These are phyloP conservation scores for Penicillium desertorum DNA, from an alignment of 495 filamentous ascomycete species.

Conservation along the genomic window DNA sequence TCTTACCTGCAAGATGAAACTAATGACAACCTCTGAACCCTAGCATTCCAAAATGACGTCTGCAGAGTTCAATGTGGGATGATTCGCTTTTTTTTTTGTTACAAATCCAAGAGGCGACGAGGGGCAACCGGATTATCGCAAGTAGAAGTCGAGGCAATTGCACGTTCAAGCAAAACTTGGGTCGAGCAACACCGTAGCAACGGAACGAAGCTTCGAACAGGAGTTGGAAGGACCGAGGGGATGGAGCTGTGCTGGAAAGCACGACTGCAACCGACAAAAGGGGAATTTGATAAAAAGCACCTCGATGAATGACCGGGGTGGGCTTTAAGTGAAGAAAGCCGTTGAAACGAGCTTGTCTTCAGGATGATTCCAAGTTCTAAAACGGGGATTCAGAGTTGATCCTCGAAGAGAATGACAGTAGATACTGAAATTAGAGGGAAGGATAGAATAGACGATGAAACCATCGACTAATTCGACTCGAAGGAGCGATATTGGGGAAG, in stretches of 20 bases:
- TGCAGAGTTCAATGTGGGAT: conserved; percentile 27
- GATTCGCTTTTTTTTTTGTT: conserved; percentile 21
- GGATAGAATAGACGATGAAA: conserved; percentile 31
- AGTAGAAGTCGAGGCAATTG: conserved; percentile 23
- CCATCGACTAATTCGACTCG: conserved; percentile 32
- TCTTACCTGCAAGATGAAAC: conserved; percentile 32
- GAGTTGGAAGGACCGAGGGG: conserved; percentile 42
- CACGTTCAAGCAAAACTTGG: conserved; percentile 16
- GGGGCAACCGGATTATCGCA: conserved; percentile 12
- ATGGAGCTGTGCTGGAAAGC: conserved; percentile 28
- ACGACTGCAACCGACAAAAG: conserved; percentile 16
- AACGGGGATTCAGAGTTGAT: conserved; percentile 22
- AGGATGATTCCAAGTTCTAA: conserved; percentile 13
- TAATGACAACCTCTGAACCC: conserved; percentile 25
- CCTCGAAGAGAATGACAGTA: conserved; percentile 46
- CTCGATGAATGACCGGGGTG: conserved; percentile 13
- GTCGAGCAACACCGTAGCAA: conserved; percentile 26
- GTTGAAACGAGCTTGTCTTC: conserved; percentile 10
- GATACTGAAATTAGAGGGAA: conserved; percentile 26
- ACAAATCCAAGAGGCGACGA: conserved; percentile 20
- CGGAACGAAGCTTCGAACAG: conserved; percentile 35
- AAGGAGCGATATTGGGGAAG: conserved; percentile 40
- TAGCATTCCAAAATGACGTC: conserved; percentile 37
- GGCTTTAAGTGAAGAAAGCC: conserved; percentile 17
- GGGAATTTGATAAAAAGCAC: conserved; percentile 11